A percentile compares a stretch with the other conserved stretches of the same genome.
phyloP scores from a whole-genome alignment of 169 alveolate genomes.

The Neospora caninum region DNA sequence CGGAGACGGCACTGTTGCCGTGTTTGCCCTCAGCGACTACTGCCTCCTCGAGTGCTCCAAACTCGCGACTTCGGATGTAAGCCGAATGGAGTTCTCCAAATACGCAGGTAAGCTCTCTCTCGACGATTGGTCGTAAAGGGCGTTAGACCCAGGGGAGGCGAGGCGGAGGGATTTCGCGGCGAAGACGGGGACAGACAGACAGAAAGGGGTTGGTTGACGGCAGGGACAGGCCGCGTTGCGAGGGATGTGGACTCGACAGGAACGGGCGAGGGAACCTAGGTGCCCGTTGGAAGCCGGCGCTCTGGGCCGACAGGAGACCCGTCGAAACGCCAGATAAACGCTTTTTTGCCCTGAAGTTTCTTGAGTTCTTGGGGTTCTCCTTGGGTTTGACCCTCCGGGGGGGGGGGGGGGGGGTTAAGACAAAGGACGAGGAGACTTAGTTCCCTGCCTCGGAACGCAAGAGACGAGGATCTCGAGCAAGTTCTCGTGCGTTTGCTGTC shows the following conservation, averaged over 20 bases:
- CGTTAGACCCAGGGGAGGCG: not conserved
- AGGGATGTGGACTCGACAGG: too few species aligned
- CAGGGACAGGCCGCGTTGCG: not conserved
- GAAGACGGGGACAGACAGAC: not conserved
- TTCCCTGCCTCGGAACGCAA: not conserved
- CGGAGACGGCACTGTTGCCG: slow-evolving; percentile 54
- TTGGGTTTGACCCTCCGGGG: too few species aligned
- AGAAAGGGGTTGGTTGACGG: not conserved
- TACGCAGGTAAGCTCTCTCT: not conserved
- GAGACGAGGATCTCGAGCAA: not conserved
- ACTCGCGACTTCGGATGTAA: slow-evolving; percentile 17
- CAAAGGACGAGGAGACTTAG: too few species aligned
- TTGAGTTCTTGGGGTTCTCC: too few species aligned
- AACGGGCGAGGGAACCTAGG: too few species aligned
- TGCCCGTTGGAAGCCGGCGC: too few species aligned
- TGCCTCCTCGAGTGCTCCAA: not conserved
- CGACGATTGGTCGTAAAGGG: not conserved
- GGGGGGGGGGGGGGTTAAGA: too few species aligned
- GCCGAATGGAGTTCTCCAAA: slow-evolving; percentile 43
- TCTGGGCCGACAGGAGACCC: too few species aligned
- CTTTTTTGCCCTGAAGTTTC: too few species aligned
- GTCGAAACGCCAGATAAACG: too few species aligned
- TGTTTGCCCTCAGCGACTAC: slow-evolving; percentile 39
- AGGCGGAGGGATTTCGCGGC: not conserved
- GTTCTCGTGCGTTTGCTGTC: too few species aligned